Evolutionary conservation across 495 filamentous ascomycete genomes (phyloP), one percentile per base, ranked within the genome.

Genomic region (Amniculicola lignicola): DNA sequence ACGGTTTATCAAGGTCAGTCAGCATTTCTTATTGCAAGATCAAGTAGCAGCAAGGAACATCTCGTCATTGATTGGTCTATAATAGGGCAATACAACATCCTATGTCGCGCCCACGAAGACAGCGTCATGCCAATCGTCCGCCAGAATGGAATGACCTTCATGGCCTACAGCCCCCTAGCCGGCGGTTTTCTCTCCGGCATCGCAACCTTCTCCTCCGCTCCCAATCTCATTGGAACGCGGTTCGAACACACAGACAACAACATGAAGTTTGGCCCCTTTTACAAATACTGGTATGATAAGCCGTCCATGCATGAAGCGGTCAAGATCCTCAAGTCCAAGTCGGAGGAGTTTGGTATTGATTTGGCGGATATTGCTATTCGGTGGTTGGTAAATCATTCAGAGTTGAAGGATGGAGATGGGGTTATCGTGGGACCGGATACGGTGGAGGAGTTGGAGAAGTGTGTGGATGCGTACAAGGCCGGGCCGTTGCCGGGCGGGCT

Each of bases 161-260:
- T 39, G 19, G 33, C 31, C 3, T 51, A 19, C 24, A 39, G 33
- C n/a, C 48, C 48, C 9, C 48, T 41, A 9, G 48, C 48, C 4
- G 48, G 48, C 3, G 48, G 48, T 11, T 51, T 39, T 14, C 28
- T 54, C 79, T 16, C 76, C 66, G 1, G 74, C 75, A 25, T 77
- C 44, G n/a, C 62, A 4, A 48, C 24, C 4, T 35, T 48, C 11
- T n/a, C 44, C 15, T 4, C 3, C 10, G 12, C 24, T 16, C 10
- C 11, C 22, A 21, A 14, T 3, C 21, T 48, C 11, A 27, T n/a
- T 9, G 44, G 44, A 14, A 48, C 44, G 24, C 24, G 44, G 10
- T 48, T 48, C 27, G 44, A 48, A 27, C 14, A 31, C n/a, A n/a
- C 14, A 29, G 44, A 48, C 23, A 35, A 3, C 4, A 48, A 29